Evolutionary conservation across 192 early-diverging fungal genomes (phyloP), one percentile per base, ranked within the genome.

Genomic region (Phlyctochytrium planicorne): DNA sequence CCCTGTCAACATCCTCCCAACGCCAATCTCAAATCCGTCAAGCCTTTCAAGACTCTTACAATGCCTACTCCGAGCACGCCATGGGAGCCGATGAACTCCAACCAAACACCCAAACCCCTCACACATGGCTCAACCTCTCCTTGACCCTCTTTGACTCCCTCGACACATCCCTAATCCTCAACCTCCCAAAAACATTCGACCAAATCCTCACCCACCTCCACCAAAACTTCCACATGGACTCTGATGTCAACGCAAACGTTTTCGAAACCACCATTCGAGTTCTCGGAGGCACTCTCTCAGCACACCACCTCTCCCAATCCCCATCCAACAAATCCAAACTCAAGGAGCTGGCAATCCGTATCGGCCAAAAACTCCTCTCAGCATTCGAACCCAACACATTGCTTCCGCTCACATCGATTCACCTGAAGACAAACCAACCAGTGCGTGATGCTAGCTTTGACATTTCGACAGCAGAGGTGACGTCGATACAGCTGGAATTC

Each of bases 261-360:
- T 96, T 96, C 71, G 94, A 96, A 78, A 93, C 91, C 30, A 91
- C 89, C 0, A 96, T 94, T 66, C 84, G 93, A 24, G 90, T 92
- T 4, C 70, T 96, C 2, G 94, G 91, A 33, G 93, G 93, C 1
- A 63, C 94, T 0, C 73, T 95, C 29, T 87, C 84, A 50, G 89
- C 92, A 0, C 91, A 92, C 63, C 85, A 93, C 71, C 71, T 94
- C 34, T 88, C 89, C 14, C 73, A 59, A 6, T n/a, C 23, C n/a
- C n/a, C n/a, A n/a, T n/a, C n/a, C n/a, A n/a, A n/a, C n/a, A n/a
- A n/a, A n/a, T n/a, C n/a, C n/a, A n/a, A n/a, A n/a, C n/a, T n/a
- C n/a, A n/a, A 92, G 70, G 70, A 78, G 10, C 90, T 91, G 73
- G 92, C 93, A 1, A 67, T 76, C 27, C 88, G 92, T 76, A 80